A percentile compares a stretch with the other conserved stretches of the same genome.
Conservation (phyloP, 2,329 filamentous ascomycete genomes). For the Diaporthe vexans region DNA sequence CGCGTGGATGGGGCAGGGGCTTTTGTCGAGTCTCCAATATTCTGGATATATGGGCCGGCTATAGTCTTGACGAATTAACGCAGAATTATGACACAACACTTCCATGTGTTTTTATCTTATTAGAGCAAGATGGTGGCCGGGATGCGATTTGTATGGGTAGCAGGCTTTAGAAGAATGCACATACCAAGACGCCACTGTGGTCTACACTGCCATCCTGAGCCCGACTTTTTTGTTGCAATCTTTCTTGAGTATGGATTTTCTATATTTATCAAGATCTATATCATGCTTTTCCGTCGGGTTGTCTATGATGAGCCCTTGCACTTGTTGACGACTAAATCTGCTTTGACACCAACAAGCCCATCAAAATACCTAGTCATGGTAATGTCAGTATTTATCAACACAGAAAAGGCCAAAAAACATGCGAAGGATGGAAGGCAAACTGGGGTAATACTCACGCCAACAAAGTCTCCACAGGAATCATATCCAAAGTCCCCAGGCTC, state of each 20-base stretch:
- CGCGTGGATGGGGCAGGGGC: background rate
- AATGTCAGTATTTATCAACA: conserved; percentile 8
- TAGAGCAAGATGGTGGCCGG: background rate
- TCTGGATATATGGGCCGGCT: background rate
- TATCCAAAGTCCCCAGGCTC: conserved; percentile 73
- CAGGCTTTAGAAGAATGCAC: background rate
- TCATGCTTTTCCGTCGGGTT: background rate
- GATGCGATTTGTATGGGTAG: too few species aligned
- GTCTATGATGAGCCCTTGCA: conserved; percentile 34
- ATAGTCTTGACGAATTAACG: conserved; percentile 15
- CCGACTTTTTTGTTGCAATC: background rate
- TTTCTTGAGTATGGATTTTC: background rate
- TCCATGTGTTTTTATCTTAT: background rate
- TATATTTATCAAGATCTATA: background rate
- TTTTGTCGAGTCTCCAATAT: background rate
- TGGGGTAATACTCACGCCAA: conserved; percentile 53
- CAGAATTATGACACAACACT: background rate
- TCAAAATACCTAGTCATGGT: conserved; percentile 70
- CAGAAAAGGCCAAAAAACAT: fast-evolving
- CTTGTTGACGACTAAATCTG: conserved; percentile 54
- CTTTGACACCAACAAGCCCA: conserved; percentile 71
- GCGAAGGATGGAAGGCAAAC: too few species aligned
- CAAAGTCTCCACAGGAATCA: conserved; percentile 75
- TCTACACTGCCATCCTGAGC: background rate
- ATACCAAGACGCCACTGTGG: background rate